These are phyloP conservation scores for Candida ipomoeae DNA, from an alignment of 805 yeast species.

Conservation along the genomic window DNA sequence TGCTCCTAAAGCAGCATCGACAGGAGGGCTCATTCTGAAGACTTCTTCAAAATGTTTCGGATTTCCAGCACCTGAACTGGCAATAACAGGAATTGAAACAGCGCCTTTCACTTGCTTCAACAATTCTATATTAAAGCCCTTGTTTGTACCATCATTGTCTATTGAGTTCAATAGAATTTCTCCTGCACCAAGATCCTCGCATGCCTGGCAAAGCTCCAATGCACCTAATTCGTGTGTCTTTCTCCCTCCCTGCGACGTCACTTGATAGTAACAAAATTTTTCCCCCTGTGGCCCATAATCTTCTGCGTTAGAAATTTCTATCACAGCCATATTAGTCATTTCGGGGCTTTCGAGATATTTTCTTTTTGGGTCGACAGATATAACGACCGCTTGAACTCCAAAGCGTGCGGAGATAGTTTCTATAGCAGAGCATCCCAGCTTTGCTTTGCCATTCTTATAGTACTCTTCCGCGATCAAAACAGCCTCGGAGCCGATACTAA, in stretches of 20 bases:
- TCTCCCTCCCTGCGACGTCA: conserved; percentile 96
- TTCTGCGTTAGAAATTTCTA: conserved; percentile 51
- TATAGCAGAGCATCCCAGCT: conserved; percentile 79
- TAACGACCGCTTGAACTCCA: conserved; percentile 96
- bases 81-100: conserved; percentile 88
- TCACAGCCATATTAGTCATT: conserved; percentile 57
- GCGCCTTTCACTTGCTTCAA: conserved; percentile 71
- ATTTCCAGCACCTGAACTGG: conserved; percentile 95
- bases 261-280: conserved; percentile 86
- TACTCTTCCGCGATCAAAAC: conserved; percentile 85
- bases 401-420: conserved; percentile 89
- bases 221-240: conserved; percentile 85
- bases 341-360: conserved; percentile 64
- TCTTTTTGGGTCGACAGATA: conserved; percentile 96
- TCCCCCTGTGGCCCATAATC: conserved; percentile 82
- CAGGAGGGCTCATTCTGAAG: conserved; percentile 63
- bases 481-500: conserved; percentile 97
- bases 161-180: conserved; percentile 90
- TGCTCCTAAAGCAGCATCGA: conserved; percentile 98
- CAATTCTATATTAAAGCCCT: conserved; percentile 88
- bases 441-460: conserved; percentile 52
- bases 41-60: conserved; percentile 91
- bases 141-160: conserved; percentile 94
- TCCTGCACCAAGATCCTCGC: conserved; percentile 94
- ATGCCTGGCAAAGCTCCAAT: conserved; percentile 78